These are phyloP conservation scores for Primulina tabacum DNA, from an alignment of 257 asterid genomes.

Conservation along the genomic window DNA sequence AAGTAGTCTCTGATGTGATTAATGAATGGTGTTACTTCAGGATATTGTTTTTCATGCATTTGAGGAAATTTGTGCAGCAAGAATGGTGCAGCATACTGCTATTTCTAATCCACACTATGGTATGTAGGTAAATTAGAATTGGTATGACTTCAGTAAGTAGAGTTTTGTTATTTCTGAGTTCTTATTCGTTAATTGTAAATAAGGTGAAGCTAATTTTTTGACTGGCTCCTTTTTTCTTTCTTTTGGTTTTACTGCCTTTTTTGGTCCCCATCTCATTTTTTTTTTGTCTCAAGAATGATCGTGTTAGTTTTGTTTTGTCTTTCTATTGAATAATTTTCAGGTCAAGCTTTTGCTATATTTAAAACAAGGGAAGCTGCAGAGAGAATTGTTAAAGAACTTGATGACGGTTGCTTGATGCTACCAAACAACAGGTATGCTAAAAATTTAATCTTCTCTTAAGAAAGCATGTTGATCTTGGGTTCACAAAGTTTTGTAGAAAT, in stretches of 20 bases:
- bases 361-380: slow-evolving; percentile 57
- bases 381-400: slow-evolving; percentile 42
- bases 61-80: slow-evolving; percentile 52
- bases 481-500: slow-evolving; percentile 6
- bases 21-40: slow-evolving; percentile 38
- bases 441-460: slow-evolving; percentile 18
- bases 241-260: not conserved
- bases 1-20: slow-evolving; percentile 8
- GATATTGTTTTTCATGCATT: slow-evolving; percentile 74
- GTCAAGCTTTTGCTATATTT: slow-evolving; percentile 71
- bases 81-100: slow-evolving; percentile 57
- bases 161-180: not conserved
- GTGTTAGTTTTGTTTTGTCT: slow-evolving; percentile 10
- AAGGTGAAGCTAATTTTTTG: not conserved
- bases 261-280: not conserved
- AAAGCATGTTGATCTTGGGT: slow-evolving; percentile 6
- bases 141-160: not conserved
- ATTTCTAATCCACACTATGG: slow-evolving; percentile 63
- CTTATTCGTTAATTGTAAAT: not conserved
- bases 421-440: slow-evolving; percentile 57
- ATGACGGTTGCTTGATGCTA: slow-evolving; percentile 62
- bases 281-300: slow-evolving; percentile 5
- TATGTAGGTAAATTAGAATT: slow-evolving; percentile 29
- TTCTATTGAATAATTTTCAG: slow-evolving; percentile 37
- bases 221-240: not conserved